Conservation (phyloP, 306 rosid species). For the Sophora flavescens region DNA sequence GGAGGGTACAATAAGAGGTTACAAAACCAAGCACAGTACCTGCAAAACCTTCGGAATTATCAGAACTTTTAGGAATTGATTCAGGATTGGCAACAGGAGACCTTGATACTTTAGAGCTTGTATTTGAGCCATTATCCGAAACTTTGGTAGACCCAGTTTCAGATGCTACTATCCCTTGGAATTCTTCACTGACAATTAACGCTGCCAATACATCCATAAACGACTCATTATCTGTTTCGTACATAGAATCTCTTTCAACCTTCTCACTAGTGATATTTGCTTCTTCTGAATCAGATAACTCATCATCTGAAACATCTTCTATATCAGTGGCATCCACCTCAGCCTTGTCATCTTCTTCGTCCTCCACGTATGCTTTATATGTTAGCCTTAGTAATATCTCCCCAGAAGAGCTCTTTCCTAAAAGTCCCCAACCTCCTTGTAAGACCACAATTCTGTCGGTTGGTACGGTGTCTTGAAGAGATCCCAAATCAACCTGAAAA, state of each 20-base stretch:
- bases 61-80: conserved; percentile 55
- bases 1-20: background rate
- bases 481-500: conserved; percentile 85
- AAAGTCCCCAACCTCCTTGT: conserved; percentile 83
- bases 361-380: conserved; percentile 98
- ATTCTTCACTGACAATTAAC: conserved; percentile 93
- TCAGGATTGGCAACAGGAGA: conserved; percentile 51
- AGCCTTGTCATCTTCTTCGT: conserved; percentile 91
- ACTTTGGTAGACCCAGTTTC: conserved; percentile 67
- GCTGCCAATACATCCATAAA: conserved; percentile 98
- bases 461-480: conserved; percentile 97
- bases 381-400: conserved; percentile 93
- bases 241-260: conserved; percentile 47
- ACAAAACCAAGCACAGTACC: conserved; percentile 56
- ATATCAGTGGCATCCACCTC: conserved; percentile 54
- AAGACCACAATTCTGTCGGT: conserved; percentile 90
- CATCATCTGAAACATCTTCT: conserved; percentile 89
- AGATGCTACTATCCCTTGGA: conserved; percentile 94
- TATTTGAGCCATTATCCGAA: conserved; percentile 57
- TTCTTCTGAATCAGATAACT: conserved; percentile 77
- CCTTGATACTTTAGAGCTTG: conserved; percentile 53
- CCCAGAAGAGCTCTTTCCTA: conserved; percentile 80
- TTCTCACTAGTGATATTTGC: conserved; percentile 47
- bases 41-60: conserved; percentile 56
- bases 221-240: conserved; percentile 69